Conservation (phyloP, 106 monocot species). For the Narthecium ossifragum region DNA sequence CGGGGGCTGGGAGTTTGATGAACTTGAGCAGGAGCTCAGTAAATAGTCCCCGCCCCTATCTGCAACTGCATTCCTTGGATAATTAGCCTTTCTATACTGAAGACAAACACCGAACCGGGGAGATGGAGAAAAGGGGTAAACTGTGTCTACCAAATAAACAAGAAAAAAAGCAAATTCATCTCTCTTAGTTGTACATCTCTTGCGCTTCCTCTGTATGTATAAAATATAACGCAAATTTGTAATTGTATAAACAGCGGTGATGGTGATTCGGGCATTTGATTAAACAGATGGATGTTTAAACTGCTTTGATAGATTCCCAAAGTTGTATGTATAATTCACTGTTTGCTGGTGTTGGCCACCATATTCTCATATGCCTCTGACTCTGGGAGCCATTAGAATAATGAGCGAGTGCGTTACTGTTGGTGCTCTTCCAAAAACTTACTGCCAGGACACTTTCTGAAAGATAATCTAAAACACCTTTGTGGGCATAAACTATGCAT, state of each 20-base stretch:
- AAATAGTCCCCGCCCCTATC: neutral
- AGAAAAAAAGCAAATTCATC: neutral
- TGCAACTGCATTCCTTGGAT: too few relatives aligned
- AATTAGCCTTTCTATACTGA: too few relatives aligned
- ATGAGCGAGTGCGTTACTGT: too few relatives aligned
- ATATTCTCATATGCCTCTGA: too few relatives aligned
- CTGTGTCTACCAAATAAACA: neutral
- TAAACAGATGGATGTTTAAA: neutral
- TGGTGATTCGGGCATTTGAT: neutral
- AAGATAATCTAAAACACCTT: too few relatives aligned
- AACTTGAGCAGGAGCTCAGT: constrained; percentile 66
- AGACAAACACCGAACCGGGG: neutral
- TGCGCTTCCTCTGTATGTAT: neutral
- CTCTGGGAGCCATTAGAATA: too few relatives aligned
- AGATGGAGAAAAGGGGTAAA: neutral
- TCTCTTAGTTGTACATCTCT: neutral
- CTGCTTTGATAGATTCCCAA: neutral
- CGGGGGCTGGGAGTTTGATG: constrained; percentile 95
- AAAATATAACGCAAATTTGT: neutral
- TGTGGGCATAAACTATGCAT: neutral
- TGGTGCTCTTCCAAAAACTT: too few relatives aligned
- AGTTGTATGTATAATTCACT: too few relatives aligned
- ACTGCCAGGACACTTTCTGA: too few relatives aligned
- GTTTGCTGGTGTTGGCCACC: too few relatives aligned
- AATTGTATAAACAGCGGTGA: neutral